These are phyloP conservation scores for Hemileccinum impolitum DNA, from an alignment of 768 basidiomycete genomes.

Conservation along the genomic window DNA sequence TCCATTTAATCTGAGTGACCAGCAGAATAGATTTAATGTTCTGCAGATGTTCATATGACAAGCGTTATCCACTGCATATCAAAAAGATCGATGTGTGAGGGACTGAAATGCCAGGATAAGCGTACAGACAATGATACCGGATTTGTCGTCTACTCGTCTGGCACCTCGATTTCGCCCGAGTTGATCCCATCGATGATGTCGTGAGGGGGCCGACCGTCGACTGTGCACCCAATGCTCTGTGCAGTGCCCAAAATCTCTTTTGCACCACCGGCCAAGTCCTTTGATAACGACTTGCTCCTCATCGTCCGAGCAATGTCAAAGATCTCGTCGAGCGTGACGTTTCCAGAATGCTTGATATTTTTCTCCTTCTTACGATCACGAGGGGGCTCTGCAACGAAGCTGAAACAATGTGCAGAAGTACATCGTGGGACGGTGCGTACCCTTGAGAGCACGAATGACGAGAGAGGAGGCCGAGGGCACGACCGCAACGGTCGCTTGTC, in stretches of 20 bases:
- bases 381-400: conserved; percentile 72
- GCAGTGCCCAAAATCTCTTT: conserved; percentile 99
- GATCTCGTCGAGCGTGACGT: conserved; percentile 91
- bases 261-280: conserved; percentile 81
- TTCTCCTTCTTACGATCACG: conserved; percentile 99
- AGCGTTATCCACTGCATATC: neutral
- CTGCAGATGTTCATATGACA: neutral
- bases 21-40: too few relatives aligned
- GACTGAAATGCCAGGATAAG: conserved; percentile 9
- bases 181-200: conserved; percentile 88
- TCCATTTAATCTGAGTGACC: too few relatives aligned
- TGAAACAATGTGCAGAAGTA: neutral
- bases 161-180: conserved; percentile 81
- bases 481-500: conserved; percentile 95
- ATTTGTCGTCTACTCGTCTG: conserved; percentile 63
- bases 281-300: conserved; percentile 91
- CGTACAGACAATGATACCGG: conserved; percentile 20
- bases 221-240: conserved; percentile 94
- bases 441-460: conserved; percentile 97
- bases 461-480: conserved; percentile 97
- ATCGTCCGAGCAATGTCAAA: conserved; percentile 94
- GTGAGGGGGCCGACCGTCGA: conserved; percentile 91
- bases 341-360: conserved; percentile 98
- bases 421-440: conserved; percentile 41
- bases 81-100: neutral